These are phyloP conservation scores for Apiospora arundinis DNA, from an alignment of 2,329 filamentous ascomycete species.

Conservation along the genomic window DNA sequence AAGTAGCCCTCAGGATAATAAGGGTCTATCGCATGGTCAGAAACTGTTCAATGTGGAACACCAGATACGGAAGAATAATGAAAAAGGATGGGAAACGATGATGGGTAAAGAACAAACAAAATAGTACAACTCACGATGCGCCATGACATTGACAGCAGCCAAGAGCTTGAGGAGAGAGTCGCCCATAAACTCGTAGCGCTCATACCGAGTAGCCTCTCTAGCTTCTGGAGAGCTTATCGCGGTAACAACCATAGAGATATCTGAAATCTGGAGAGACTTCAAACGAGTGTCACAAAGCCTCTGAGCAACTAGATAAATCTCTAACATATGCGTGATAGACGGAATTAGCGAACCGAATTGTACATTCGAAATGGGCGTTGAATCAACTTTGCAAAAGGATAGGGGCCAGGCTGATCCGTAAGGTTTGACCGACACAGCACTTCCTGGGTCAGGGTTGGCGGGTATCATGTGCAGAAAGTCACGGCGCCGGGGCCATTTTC, in stretches of 20 bases:
- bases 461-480: slow-evolving; percentile 62
- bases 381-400: slow-evolving; percentile 56
- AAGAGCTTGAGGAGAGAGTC: slow-evolving; percentile 83
- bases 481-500: slow-evolving; percentile 58
- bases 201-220: slow-evolving; percentile 70
- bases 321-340: slow-evolving; percentile 73
- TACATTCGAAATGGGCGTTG: slow-evolving; percentile 49
- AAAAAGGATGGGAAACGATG: background rate
- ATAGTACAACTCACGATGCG: slow-evolving; percentile 51
- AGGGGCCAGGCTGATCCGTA: slow-evolving; percentile 54
- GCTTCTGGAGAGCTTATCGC: slow-evolving; percentile 75
- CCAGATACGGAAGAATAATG: background rate
- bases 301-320: slow-evolving; percentile 67
- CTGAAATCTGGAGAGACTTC: slow-evolving; percentile 55
- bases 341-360: slow-evolving; percentile 71
- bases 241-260: slow-evolving; percentile 64
- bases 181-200: slow-evolving; percentile 85
- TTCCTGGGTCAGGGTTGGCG: slow-evolving; percentile 14
- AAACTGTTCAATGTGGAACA: background rate
- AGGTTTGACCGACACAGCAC: slow-evolving; percentile 42
- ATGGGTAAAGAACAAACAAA: background rate
- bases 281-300: slow-evolving; percentile 64
- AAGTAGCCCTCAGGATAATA: slow-evolving; percentile 80
- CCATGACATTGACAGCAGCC: slow-evolving; percentile 68
- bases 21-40: slow-evolving; percentile 52